These are phyloP conservation scores for Triticum timopheevii DNA, from an alignment of 176 grass and related monocot genomes.

Conservation along the genomic window DNA sequence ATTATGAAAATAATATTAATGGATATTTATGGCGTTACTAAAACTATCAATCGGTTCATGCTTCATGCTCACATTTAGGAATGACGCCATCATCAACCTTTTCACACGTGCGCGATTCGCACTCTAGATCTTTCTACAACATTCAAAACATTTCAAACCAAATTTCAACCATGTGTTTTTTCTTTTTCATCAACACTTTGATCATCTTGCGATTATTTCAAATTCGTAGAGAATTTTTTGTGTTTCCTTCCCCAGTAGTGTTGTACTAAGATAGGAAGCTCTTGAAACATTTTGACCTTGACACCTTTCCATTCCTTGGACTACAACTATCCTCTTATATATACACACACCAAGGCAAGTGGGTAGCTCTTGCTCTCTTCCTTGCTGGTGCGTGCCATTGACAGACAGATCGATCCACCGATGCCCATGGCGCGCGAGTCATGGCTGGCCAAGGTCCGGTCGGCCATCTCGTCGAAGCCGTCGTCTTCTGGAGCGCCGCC, in stretches of 20 bases:
- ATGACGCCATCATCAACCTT: no score
- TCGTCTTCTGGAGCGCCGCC: not conserved
- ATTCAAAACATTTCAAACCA: not conserved
- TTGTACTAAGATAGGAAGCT: not conserved
- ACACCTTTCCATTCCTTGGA: not conserved
- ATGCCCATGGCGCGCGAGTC: constrained; percentile 68
- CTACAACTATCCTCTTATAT: not conserved
- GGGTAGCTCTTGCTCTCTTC: not conserved
- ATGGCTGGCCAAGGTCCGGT: constrained; percentile 77
- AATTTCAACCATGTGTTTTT: not conserved
- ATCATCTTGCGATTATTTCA: not conserved
- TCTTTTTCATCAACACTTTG: not conserved
- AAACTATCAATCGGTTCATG: no score
- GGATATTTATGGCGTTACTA: no score
- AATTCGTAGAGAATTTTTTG: not conserved
- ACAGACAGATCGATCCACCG: not conserved
- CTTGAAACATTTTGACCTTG: not conserved
- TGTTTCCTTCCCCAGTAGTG: not conserved
- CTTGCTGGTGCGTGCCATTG: not conserved
- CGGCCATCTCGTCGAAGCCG: constrained; percentile 40
- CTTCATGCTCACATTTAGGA: no score
- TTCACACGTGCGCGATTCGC: no score
- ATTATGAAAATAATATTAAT: no score
- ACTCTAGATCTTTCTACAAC: not conserved
- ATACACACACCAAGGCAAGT: not conserved